Evolutionary conservation across 495 filamentous ascomycete species (phyloP), one percentile per base, ranked within the genome.

Genomic region (Hyaloscypha hepaticicola): DNA sequence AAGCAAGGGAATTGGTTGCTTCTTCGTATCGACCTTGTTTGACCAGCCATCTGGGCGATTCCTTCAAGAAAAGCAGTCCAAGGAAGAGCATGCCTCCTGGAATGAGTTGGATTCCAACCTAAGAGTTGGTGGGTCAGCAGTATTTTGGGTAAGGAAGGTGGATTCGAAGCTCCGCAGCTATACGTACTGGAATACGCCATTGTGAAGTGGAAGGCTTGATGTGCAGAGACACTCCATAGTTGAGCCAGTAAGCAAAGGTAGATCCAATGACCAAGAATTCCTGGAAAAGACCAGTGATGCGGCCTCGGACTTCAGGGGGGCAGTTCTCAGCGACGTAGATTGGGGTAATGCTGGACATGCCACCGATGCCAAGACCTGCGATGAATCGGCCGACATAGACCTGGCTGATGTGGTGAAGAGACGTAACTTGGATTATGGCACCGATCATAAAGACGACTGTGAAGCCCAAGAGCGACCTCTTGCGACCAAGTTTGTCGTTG

Each of bases 361-460:
- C 78, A n/a, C 84, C 85, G n/a, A 86, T 77, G 7, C 83, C 85
- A 11, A 87, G 65, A 29, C 83, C 83, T 1, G 78, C 75, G 16
- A 86, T 72, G 6, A 84, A 73, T 29, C 83, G 75, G 0, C 72
- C 72, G n/a, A 69, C 74, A 34, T 79, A 79, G 53, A 77, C 75
- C 11, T 72, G 71, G 1, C 66, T 66, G 14, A 78, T 70, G 9
- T 68, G 70, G 41, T 76, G 73, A 1, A 70, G 74, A 45, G 76
- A 72, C 16, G 74, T 70, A 7, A 72, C 74, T 58, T 79, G 77
- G 41, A 78, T 73, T 16, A 67, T 59, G 11, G 70, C 75, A 9
- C 77, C 77, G 24, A 78, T 57, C 33, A 70, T 59, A 64, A 78
- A 78, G 24, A 79, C 64, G 5, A 73, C 60, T 1, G 76, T 69